Base-by-base conservation (phyloP, 768 basidiomycete genomes). In the Epithele typhae region DNA sequence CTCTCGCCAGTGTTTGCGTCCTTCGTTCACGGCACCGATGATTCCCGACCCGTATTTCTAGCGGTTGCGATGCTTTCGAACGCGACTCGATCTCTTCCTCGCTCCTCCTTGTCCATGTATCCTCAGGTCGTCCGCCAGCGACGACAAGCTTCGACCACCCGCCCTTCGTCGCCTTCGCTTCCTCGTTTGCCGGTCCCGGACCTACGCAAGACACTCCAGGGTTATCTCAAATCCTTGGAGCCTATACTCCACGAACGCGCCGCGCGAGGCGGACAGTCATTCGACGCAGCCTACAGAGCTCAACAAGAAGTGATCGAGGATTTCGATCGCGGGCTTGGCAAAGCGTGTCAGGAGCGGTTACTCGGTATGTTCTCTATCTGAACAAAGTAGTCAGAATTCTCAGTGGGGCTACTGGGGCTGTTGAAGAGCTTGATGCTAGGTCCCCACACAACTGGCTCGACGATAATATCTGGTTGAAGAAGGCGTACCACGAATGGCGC, bases 361-460 rank as follows among this genome's bases (percentile, higher is more conserved):
- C 66, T 81, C 51, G 87, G 90, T 87, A 23, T 6, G 55, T 32
- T 51, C 27, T 45, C 50, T 45, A 46, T 51, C 12, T 40, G 40
- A 5, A 48, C 43, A 2, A 57, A 48, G 2, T 30, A 24, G 6
- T 5, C 19, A 14, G 3, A 4, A 19, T 21, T 8, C 32, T 35
- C 35, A 43, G 42, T 12, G 8, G 12, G 14, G 23, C 17, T 11
- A 21, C 18, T 23, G 21, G 43, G 25, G 22, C 37, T 25, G 35
- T 43, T 22, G 40, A 64, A 84, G 92, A 87, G 24, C 75, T 96
- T 41, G 92, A 95, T 68, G 80, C 74, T 54, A 68, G 72, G 1
- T 93, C 92, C 6, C 90, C 92, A 0, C 72, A 84, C 63, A 96
- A 95, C 61, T 98, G 94, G 94, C 77, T 98, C 10, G 80, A 94